Evolutionary conservation across 352 stramenopile species (phyloP).

Genomic region (Phytophthora melonis): DNA sequence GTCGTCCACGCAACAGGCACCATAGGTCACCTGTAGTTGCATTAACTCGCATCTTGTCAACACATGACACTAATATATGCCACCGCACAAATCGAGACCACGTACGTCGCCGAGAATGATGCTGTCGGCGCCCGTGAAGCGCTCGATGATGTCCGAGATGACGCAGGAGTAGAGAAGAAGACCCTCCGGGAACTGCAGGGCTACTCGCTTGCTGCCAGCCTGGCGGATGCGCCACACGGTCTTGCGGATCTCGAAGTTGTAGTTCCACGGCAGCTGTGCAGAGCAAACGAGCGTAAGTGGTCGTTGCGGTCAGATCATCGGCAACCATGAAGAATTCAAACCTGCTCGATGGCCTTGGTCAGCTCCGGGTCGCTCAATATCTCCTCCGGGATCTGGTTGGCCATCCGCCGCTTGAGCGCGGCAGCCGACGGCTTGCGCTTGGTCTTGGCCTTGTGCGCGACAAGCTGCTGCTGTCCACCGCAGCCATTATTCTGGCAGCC

Average conservation of each 20-base stretch:
- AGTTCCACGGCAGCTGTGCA: constrained; percentile 95
- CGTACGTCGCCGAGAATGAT: constrained; percentile 98
- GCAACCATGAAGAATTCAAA: constrained; percentile 5
- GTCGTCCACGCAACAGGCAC: constrained; percentile 99
- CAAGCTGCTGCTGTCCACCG: constrained; percentile 23
- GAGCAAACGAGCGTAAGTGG: background rate
- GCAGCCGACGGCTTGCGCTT: constrained; percentile 76
- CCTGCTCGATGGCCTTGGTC: constrained; percentile 92
- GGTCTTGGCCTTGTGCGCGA: constrained; percentile 51
- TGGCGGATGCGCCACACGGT: constrained; percentile 96
- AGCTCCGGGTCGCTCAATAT: constrained; percentile 91
- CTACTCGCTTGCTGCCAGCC: constrained; percentile 91
- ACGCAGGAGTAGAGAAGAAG: constrained; percentile 98
- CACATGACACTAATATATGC: too few species aligned
- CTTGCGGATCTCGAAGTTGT: constrained; percentile 99
- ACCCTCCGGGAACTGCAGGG: constrained; percentile 99
- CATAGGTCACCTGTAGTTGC: constrained; percentile 93
- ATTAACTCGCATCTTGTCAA: background rate
- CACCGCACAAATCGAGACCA: constrained; percentile 1
- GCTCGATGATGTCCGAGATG: constrained; percentile 98
- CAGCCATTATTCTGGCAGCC: constrained; percentile 30
- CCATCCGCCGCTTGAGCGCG: constrained; percentile 72
- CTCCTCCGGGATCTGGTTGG: constrained; percentile 91
- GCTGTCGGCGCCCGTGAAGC: constrained; percentile 91
- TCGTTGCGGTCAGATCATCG: background rate